phyloP scores from a whole-genome alignment of 2,329 filamentous ascomycete genomes.

The Leptographium galeiforme region DNA sequence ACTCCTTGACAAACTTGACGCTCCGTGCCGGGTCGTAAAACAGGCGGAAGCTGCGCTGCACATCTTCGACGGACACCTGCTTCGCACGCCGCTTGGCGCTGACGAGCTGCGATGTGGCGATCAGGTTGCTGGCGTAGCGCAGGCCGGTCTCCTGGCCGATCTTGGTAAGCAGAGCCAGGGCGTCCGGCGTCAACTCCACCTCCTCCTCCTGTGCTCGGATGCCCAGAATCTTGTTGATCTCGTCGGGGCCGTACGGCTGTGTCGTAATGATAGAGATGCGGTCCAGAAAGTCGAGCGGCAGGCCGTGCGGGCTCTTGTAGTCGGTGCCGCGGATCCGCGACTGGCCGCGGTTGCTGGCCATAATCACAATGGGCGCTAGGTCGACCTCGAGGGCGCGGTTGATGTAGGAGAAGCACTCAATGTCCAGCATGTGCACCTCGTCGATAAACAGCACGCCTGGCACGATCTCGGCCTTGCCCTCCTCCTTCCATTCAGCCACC shows the following conservation, averaged over 20 bases:
- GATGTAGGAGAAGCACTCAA: constrained; percentile 97
- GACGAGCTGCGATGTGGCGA: constrained; percentile 83
- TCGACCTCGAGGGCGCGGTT: constrained; percentile 94
- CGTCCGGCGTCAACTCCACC: constrained; percentile 79
- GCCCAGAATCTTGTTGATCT: constrained; percentile 83
- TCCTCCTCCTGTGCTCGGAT: constrained; percentile 95
- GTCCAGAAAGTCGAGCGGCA: constrained; percentile 92
- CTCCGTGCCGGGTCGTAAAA: constrained; percentile 87
- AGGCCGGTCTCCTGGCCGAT: constrained; percentile 87
- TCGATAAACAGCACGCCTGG: constrained; percentile 96
- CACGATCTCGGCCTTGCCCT: constrained; percentile 96
- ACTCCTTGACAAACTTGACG: constrained; percentile 79
- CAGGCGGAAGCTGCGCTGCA: constrained; percentile 82
- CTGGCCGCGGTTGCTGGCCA: constrained; percentile 93
- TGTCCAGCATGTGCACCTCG: constrained; percentile 99
- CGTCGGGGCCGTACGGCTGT: constrained; percentile 65
- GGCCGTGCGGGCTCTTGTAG: constrained; percentile 83
- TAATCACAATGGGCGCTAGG: constrained; percentile 92
- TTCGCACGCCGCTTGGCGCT: constrained; percentile 74
- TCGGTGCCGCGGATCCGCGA: constrained; percentile 86
- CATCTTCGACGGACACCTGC: constrained; percentile 74
- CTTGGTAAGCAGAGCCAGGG: constrained; percentile 85
- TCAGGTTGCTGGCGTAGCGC: constrained; percentile 93
- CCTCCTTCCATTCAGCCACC: constrained; percentile 97
- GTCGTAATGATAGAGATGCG: constrained; percentile 94